Base-by-base conservation (phyloP, 257 asterid genomes). In the Solanum sparsipilum region DNA sequence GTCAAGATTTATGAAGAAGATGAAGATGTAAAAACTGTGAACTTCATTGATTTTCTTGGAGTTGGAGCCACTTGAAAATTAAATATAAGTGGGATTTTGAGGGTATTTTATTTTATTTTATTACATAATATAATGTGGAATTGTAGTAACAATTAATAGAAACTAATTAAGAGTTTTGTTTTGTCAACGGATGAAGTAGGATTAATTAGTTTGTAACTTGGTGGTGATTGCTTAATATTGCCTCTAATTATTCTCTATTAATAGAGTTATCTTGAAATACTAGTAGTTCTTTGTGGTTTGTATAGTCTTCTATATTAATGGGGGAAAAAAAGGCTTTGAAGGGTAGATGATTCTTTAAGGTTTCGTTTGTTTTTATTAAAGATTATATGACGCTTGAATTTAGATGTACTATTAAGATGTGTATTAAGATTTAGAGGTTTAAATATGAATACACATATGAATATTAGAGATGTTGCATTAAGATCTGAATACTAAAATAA, bases 11-110 rank as follows among this genome's bases (percentile, higher is more conserved):
- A 82, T 82, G 85, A 67, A 83, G 85, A 67, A 75, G 65, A 56
- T 6, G 41, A 88, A 56, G n/a, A 82, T 46, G 82, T 63, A 78
- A 83, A 82, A 60, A 70, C 56, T 29, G 2, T 82, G 83, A 82
- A 71, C 27, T 91, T 88, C 87, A 89, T 89, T 79, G 93, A 91
- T 88, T 91, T 91, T 84, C 93, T 91, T 63, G 93, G 93, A 70
- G 90, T 91, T 56, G 91, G 92, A 83, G 87, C 88, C 76, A 75
- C 75, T 76, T 89, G 82, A 90, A 78, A 65, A 63, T 7, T 23
- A 63, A 60, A 21, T 21, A 36, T 4, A 11, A 86, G 31, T 41
- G 75, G 78, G n/a, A 2, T 67, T 68, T 85, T 39, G 15, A 13
- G 65, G 84, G n/a, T 5, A n/a, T 6, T 39, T 78, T n/a, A 39